Conservation (phyloP, 257 asterid species). For the Nicotiana benthamiana region DNA sequence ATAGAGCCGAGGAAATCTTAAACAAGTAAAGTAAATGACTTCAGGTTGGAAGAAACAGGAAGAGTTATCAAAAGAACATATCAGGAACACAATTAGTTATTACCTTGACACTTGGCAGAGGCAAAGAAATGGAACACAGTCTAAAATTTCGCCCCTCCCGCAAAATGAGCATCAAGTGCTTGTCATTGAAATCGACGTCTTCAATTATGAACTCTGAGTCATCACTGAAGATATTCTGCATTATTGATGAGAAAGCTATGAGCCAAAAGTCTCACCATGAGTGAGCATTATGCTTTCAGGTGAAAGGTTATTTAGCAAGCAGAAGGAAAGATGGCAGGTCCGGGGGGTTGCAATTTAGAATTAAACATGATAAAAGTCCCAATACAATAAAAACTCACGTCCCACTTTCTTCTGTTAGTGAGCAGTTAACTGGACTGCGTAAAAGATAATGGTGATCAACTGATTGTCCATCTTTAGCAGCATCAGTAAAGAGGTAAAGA, state of each 20-base stretch:
- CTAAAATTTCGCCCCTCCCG: conserved; percentile 44
- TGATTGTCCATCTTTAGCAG: conserved; percentile 44
- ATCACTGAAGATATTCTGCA: conserved; percentile 62
- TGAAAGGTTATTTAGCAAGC: neutral
- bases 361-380: neutral
- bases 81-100: conserved; percentile 9
- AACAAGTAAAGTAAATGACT: neutral
- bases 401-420: conserved; percentile 57
- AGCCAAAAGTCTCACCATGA: neutral
- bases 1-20: neutral
- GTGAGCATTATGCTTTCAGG: conserved; percentile 1
- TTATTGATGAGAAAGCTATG: neutral
- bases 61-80: neutral
- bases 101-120: conserved; percentile 64
- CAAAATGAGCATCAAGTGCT: conserved; percentile 54
- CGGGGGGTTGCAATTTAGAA: neutral
- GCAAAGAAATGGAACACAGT: conserved; percentile 63
- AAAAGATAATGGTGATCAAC: conserved; percentile 76
- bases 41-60: neutral
- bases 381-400: conserved; percentile 41
- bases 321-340: neutral
- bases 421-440: conserved; percentile 41
- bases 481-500: conserved; percentile 86
- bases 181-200: conserved; percentile 76
- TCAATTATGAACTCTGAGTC: conserved; percentile 51